phyloP scores from a whole-genome alignment of 164 flowering plant species.

The Aristolochia fimbriata region DNA sequence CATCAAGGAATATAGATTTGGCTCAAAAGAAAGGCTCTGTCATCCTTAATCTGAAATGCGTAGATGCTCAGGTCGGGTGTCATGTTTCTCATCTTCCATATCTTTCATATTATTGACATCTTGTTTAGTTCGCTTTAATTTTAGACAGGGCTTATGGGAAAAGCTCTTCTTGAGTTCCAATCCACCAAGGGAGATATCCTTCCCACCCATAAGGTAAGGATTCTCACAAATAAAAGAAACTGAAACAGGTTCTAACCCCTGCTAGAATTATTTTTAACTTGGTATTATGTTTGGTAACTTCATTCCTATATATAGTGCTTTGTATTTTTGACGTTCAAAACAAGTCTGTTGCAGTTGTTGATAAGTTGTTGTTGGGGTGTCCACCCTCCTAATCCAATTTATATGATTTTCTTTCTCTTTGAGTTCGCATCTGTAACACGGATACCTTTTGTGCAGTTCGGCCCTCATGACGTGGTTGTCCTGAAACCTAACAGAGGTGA shows the following conservation, averaged over 20 bases:
- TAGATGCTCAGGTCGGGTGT: slow-evolving; percentile 68
- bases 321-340: neutral
- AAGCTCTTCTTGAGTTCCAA: slow-evolving; percentile 83
- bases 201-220: slow-evolving; percentile 86
- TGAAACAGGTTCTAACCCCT: neutral
- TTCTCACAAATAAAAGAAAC: neutral
- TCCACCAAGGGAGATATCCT: slow-evolving; percentile 96
- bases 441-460: slow-evolving; percentile 49
- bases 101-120: neutral
- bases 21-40: slow-evolving; percentile 78
- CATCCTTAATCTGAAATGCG: slow-evolving; percentile 87
- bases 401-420: neutral
- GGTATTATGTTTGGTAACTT: neutral
- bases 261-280: neutral
- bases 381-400: neutral
- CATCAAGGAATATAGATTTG: slow-evolving; percentile 54
- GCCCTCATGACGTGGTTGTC: slow-evolving; percentile 90
- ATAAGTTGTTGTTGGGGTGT: too few relatives aligned
- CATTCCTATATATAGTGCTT: neutral
- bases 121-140: slow-evolving; percentile 8
- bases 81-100: neutral
- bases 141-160: slow-evolving; percentile 94
- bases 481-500: slow-evolving; percentile 89
- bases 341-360: too few relatives aligned
- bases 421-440: neutral